Percentiles rank a stretch among this genome's conserved stretches.
These are phyloP conservation scores for Entonaema liquescens DNA, from an alignment of 495 filamentous ascomycete species.

Conservation along the genomic window DNA sequence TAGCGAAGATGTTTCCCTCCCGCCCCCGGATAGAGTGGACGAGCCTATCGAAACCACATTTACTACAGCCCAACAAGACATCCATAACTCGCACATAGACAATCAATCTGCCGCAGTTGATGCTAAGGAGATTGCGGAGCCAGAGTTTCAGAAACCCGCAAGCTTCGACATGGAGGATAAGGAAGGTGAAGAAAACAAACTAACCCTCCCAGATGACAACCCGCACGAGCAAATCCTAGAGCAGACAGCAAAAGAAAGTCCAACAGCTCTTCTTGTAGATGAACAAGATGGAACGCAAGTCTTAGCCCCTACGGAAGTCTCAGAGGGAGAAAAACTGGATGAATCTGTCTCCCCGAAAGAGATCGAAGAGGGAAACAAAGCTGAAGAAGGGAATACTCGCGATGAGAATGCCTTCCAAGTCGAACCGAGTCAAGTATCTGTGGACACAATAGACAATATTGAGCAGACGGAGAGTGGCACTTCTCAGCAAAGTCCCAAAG, in stretches of 20 bases:
- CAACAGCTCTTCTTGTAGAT: background rate
- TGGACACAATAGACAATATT: background rate
- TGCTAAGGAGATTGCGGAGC: slow-evolving; percentile 10
- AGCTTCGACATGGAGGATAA: slow-evolving; percentile 8
- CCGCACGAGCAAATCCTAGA: slow-evolving; percentile 7
- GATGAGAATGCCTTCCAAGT: slow-evolving; percentile 14
- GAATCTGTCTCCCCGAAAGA: slow-evolving; percentile 31
- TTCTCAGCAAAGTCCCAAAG: background rate
- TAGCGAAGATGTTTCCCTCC: slow-evolving; percentile 7
- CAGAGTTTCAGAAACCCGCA: slow-evolving; percentile 10
- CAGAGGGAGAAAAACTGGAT: background rate
- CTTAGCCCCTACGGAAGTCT: background rate
- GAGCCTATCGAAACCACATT: slow-evolving; percentile 6
- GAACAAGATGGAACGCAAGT: background rate
- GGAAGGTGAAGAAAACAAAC: slow-evolving; percentile 9
- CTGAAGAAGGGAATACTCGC: slow-evolving; percentile 6
- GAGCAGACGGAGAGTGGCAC: slow-evolving; percentile 23
- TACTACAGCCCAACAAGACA: slow-evolving; percentile 24
- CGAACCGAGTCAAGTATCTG: slow-evolving; percentile 12
- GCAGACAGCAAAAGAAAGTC: slow-evolving; percentile 1
- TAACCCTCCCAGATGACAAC: slow-evolving; percentile 1
- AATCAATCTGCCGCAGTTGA: slow-evolving; percentile 5
- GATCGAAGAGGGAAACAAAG: slow-evolving; percentile 45
- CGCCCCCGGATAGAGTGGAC: background rate
- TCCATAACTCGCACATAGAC: background rate